Percentiles rank a stretch among this genome's conserved stretches.
phyloP scores from a whole-genome alignment of 129 eudicot genomes.

The Pseudognaphalium luteoalbum region DNA sequence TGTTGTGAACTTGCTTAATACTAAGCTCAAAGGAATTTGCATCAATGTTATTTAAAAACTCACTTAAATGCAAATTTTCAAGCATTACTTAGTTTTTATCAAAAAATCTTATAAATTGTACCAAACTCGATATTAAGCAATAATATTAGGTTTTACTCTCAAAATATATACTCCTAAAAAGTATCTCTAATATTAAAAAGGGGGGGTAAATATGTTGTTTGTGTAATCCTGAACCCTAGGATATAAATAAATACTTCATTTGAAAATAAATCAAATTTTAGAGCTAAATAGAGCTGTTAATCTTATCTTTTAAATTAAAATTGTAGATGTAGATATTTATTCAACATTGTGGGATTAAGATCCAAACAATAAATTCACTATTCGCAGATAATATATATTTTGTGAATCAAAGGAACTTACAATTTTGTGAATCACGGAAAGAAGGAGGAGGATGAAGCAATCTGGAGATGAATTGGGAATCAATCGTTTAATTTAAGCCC shows the following conservation, averaged over 20 bases:
- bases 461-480: slow-evolving; percentile 18
- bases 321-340: slow-evolving; percentile 18
- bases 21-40: too few species aligned
- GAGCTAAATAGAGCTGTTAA: neutral
- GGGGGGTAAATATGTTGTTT: neutral
- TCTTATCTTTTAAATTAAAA: neutral
- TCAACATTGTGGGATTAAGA: slow-evolving; percentile 24
- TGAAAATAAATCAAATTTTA: too few species aligned
- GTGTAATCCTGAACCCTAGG: neutral
- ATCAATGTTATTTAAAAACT: neutral
- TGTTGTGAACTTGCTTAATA: too few species aligned
- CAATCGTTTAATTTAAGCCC: slow-evolving; percentile 14
- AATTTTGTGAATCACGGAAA: slow-evolving; percentile 11
- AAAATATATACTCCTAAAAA: neutral
- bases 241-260: neutral
- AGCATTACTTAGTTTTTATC: neutral
- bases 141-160: neutral
- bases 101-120: too few species aligned
- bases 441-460: slow-evolving; percentile 23
- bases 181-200: neutral
- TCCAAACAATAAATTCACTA: neutral
- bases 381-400: neutral
- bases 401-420: slow-evolving; percentile 22
- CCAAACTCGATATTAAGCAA: neutral
- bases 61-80: neutral